Evolutionary conservation across 2,329 filamentous ascomycete genomes (phyloP), one percentile per base, ranked within the genome.

Genomic region (Pseudogymnoascus sp.): DNA sequence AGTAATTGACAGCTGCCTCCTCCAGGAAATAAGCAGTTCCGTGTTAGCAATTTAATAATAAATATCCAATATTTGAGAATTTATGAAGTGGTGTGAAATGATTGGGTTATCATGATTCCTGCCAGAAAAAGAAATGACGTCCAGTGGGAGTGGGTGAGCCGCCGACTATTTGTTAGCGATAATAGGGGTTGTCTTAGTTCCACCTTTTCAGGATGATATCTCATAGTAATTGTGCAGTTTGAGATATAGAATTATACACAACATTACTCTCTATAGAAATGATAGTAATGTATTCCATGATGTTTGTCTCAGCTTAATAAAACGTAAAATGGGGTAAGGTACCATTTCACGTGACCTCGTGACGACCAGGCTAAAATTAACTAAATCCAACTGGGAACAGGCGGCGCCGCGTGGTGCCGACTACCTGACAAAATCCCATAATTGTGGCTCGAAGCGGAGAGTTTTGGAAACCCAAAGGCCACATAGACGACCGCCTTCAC

Each of bases 381-480:
- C 49, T 56, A 56, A 56, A 56, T 18, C 49, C 49, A 56, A 56
- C 49, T 56, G 49, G 49, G 49, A 16, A 56, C n/a, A 34, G 49
- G 49, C 49, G 49, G 49, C 49, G 49, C 49, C 49, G 49, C 49
- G 49, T 56, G 49, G 49, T 34, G 49, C 49, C 49, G 49, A 56
- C 28, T 56, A 56, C 49, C 49, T 56, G 25, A 36, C 49, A 56
- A 56, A 56, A 56, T 56, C 49, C 49, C 28, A 56, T 56, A 56
- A 56, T 56, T 56, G 49, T 56, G 49, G 49, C 49, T 56, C 28
- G 28, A 56, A 56, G 14, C n/a, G 49, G 49, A 8, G 21, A 56
- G 28, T 16, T 56, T 56, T 56, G 4, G 49, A 56, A 56, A 56
- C 49, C 28, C 49, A 56, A 56, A 56, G 59, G 59, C 59, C 59